Conservation (phyloP, 176 grass and related monocot genomes). For the Coix lacrymajobi region DNA sequence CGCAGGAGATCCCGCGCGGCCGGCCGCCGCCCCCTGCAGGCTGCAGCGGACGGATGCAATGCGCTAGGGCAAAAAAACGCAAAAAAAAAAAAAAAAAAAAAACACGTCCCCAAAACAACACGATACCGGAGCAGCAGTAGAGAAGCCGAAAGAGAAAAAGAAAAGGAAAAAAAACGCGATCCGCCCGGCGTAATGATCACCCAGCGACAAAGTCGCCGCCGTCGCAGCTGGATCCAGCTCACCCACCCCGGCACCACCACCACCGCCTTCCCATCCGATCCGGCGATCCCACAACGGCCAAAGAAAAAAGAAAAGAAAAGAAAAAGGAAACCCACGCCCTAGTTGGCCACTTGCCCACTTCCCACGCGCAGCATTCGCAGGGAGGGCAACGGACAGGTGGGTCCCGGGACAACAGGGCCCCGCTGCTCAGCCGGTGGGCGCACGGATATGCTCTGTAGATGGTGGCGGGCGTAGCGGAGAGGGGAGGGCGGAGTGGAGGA, state of each 20-base stretch:
- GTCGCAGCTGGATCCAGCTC: constrained; percentile 37
- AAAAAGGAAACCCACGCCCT: neutral
- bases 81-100: neutral
- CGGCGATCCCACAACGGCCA: neutral
- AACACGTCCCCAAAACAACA: neutral
- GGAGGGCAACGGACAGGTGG: fast-evolving
- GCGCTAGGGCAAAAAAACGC: neutral
- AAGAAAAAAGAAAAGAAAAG: neutral
- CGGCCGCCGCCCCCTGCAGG: neutral
- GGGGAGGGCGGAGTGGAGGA: neutral
- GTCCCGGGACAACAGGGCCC: fast-evolving
- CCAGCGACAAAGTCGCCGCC: neutral
- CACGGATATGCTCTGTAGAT: fast-evolving
- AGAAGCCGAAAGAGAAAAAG: neutral
- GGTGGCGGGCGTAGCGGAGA: fast-evolving
- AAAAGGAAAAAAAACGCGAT: neutral
- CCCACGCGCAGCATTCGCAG: fast-evolving
- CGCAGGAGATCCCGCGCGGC: neutral
- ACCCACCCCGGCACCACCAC: neutral
- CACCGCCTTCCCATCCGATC: neutral
- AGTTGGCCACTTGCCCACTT: neutral
- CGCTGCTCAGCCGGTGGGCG: neutral
- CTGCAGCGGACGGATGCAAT: neutral
- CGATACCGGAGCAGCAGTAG: no score
- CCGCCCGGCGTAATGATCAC: neutral